phyloP scores from a whole-genome alignment of 2,329 filamentous ascomycete species.

The Aspergillus caelatus region DNA sequence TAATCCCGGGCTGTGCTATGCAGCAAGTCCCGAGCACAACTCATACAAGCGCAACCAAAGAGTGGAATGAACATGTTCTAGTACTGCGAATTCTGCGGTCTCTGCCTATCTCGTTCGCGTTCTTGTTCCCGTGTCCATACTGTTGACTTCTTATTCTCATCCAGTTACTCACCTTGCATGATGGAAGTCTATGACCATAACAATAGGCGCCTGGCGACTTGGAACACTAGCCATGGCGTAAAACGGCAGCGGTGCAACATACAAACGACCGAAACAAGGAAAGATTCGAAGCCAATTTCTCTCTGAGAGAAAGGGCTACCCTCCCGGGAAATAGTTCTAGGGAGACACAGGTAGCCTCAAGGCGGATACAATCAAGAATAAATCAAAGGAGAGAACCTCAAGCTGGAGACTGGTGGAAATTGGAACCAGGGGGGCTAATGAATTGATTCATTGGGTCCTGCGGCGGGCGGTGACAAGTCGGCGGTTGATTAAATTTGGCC shows the following conservation, averaged over 20 bases:
- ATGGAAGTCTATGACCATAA: constrained; percentile 81
- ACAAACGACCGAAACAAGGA: constrained; percentile 14
- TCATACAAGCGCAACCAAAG: neutral
- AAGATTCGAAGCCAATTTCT: constrained; percentile 18
- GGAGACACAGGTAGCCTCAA: constrained; percentile 7
- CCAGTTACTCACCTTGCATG: constrained; percentile 61
- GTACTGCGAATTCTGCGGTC: neutral
- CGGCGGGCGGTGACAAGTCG: constrained; percentile 24
- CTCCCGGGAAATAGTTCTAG: constrained; percentile 12
- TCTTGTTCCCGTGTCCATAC: neutral
- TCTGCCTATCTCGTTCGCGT: neutral
- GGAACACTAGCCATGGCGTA: constrained; percentile 31
- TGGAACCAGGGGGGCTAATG: constrained; percentile 9
- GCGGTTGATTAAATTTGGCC: constrained; percentile 4
- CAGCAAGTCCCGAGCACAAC: neutral
- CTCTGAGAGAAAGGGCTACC: constrained; percentile 13
- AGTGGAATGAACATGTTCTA: neutral
- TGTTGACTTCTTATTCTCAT: neutral
- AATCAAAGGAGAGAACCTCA: neutral
- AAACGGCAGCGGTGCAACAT: constrained; percentile 15
- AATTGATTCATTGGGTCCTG: constrained; percentile 11
- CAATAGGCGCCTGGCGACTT: constrained; percentile 65
- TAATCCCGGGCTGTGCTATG: neutral
- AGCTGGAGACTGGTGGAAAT: constrained; percentile 9
- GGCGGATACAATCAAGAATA: constrained; percentile 6